Conservation (phyloP, 164 flowering plant species). For the Aristolochia contorta region DNA sequence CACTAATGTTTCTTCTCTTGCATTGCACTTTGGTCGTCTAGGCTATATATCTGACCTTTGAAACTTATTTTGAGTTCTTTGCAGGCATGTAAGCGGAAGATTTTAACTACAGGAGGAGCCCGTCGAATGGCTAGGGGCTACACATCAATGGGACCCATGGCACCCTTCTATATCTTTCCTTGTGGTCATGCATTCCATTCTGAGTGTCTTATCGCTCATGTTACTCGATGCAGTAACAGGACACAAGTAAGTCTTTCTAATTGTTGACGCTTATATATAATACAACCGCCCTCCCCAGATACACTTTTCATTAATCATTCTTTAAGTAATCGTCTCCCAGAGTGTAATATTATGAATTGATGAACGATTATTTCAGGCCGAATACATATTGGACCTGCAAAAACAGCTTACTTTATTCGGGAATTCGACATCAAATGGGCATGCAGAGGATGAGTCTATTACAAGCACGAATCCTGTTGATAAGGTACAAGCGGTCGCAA, state of each 20-base stretch:
- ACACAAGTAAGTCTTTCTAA: slow-evolving; percentile 50
- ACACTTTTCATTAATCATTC: neutral
- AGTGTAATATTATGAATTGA: neutral
- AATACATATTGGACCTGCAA: slow-evolving; percentile 79
- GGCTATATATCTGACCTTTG: slow-evolving; percentile 1
- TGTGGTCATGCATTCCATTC: slow-evolving; percentile 97
- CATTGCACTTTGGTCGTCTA: too few relatives aligned
- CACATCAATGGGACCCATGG: slow-evolving; percentile 74
- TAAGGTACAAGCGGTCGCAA: slow-evolving; percentile 40
- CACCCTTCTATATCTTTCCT: slow-evolving; percentile 97
- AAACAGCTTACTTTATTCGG: slow-evolving; percentile 79
- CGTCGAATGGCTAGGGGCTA: slow-evolving; percentile 60
- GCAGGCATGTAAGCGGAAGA: slow-evolving; percentile 76
- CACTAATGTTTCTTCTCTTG: neutral
- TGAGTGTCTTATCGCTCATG: slow-evolving; percentile 85
- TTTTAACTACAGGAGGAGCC: slow-evolving; percentile 46
- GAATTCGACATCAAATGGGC: slow-evolving; percentile 44
- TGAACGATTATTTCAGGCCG: slow-evolving; percentile 50
- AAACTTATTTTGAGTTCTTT: slow-evolving; percentile 2
- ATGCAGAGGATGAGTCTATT: slow-evolving; percentile 43
- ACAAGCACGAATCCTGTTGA: slow-evolving; percentile 48
- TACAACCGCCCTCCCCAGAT: too few relatives aligned
- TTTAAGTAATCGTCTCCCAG: neutral
- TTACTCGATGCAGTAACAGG: slow-evolving; percentile 61
- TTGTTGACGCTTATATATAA: too few relatives aligned